Evolutionary conservation across 2,329 filamentous ascomycete species (phyloP).

Genomic region (Fusarium decemcellulare): DNA sequence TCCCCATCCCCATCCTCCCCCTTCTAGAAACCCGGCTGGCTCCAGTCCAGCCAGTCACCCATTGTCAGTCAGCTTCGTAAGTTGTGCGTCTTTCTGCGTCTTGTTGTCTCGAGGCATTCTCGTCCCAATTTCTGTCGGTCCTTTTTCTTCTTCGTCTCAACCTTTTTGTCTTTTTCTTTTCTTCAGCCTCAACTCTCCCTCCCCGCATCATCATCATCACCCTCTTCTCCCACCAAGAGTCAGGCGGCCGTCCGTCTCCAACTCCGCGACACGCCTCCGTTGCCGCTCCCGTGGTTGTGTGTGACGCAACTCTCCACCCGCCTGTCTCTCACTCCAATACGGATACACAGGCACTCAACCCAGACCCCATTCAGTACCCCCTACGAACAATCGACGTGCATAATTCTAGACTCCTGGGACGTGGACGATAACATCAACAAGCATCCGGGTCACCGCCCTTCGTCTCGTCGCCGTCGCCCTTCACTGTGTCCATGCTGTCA

Average conservation of each 20-base stretch:
- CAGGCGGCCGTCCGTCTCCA: slow-evolving; percentile 21
- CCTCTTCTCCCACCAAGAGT: slow-evolving; percentile 12
- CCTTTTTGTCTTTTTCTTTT: slow-evolving; percentile 11
- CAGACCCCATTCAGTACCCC: slow-evolving; percentile 30
- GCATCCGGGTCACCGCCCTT: slow-evolving; percentile 40
- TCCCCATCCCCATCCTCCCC: slow-evolving; percentile 12
- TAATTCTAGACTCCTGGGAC: slow-evolving; percentile 40
- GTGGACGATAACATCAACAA: slow-evolving; percentile 42
- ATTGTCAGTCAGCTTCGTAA: slow-evolving; percentile 15
- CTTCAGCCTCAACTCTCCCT: background rate
- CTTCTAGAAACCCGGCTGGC: slow-evolving; percentile 37
- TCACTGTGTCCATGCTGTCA: slow-evolving; percentile 4
- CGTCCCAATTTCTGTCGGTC: slow-evolving; percentile 1
- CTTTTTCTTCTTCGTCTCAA: slow-evolving; percentile 1
- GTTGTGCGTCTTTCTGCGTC: slow-evolving; percentile 2
- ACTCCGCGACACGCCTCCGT: slow-evolving; percentile 23
- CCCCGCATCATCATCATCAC: background rate
- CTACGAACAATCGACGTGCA: slow-evolving; percentile 43
- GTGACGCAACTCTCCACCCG: slow-evolving; percentile 42
- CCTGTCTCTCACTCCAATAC: slow-evolving; percentile 18
- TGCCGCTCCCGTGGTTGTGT: slow-evolving; percentile 36
- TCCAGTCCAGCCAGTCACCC: background rate
- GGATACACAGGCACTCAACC: slow-evolving; percentile 18
- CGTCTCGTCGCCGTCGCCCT: slow-evolving; percentile 20
- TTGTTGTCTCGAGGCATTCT: slow-evolving; percentile 15